A percentile compares a stretch with the other conserved stretches of the same genome.
phyloP scores from a whole-genome alignment of 2,329 filamentous ascomycete species.

The Colletotrichum nymphaeae region DNA sequence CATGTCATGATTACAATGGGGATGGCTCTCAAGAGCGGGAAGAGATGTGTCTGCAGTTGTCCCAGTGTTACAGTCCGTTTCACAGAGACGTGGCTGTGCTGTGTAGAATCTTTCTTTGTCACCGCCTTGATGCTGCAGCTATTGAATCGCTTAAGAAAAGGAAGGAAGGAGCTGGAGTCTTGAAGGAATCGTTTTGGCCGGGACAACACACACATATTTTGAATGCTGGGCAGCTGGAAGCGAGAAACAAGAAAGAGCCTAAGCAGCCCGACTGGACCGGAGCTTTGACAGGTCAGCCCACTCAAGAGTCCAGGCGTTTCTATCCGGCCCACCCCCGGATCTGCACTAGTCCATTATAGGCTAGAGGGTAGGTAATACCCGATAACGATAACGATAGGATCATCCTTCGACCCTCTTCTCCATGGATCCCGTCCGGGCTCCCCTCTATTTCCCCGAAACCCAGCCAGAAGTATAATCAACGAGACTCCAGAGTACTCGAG shows the following conservation, averaged over 20 bases:
- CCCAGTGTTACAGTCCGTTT: no score
- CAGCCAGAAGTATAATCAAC: constrained; percentile 7
- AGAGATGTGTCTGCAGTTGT: no score
- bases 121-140: no score
- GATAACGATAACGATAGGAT: constrained; percentile 35
- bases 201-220: neutral
- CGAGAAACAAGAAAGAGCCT: neutral
- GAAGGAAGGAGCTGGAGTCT: no score
- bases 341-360: constrained; percentile 23
- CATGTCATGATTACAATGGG: no score
- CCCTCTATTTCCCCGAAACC: constrained; percentile 28
- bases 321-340: constrained; percentile 34
- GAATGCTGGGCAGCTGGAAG: neutral
- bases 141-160: no score
- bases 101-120: no score
- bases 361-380: constrained; percentile 6
- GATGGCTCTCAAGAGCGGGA: no score
- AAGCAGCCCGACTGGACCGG: constrained; percentile 5
- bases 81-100: no score
- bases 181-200: no score
- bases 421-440: constrained; percentile 22
- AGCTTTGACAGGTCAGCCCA: constrained; percentile 30
- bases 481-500: neutral
- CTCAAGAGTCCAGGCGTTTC: constrained; percentile 31
- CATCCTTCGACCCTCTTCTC: constrained; percentile 34